Base-by-base conservation (phyloP, 1,284 basidiomycete species). In the Boletus smithii region DNA sequence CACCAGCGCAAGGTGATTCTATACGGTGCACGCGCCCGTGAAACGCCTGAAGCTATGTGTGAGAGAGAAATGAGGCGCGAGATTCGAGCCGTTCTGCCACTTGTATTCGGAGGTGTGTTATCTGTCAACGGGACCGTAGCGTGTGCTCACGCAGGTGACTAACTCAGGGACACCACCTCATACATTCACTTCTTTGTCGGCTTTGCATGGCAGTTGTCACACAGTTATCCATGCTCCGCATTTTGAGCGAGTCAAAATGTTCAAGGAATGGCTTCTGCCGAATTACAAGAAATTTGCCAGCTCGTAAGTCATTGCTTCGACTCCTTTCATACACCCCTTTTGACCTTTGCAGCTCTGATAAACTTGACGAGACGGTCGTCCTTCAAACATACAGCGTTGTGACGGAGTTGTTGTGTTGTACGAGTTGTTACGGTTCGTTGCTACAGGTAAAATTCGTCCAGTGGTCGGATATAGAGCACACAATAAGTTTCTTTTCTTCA, bases 251-350 rank as follows among this genome's bases (percentile, higher is more conserved):
- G 77, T 85, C 20, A 72, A 81, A 51, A 76, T 76, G 3, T 75
- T 88, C 47, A 74, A 72, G 48, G 74, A 79, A 36, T 90, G 88
- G 88, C 70, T 90, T 24, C 61, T 86, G 18, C 86, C 86, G 4
- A 68, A 80, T 17, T 69, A 87, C 46, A 75, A 75, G 53, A 81
- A 77, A 53, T 67, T 73, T 50, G 81, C 39, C 36, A 30, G 70
- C 64, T 83, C 55, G 69, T 62, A 42, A 36, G 39, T 26, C 11
- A 5, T n/a, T 4, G 1, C 4, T 20, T 27, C 5, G 16, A 13
- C n/a, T 4, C 4, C 3, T 30, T 44, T 31, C 9, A n/a, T 2
- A 7, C 10, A 13, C 22, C 14, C 8, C 6, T 0, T n/a, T 40
- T 36, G 47, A 51, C 23, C 8, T 22, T 38, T 16, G 14, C 18